Percentiles rank a stretch among this genome's conserved stretches.
phyloP scores from a whole-genome alignment of 768 basidiomycete genomes.

The Hygrophoropsis aurantiaca region DNA sequence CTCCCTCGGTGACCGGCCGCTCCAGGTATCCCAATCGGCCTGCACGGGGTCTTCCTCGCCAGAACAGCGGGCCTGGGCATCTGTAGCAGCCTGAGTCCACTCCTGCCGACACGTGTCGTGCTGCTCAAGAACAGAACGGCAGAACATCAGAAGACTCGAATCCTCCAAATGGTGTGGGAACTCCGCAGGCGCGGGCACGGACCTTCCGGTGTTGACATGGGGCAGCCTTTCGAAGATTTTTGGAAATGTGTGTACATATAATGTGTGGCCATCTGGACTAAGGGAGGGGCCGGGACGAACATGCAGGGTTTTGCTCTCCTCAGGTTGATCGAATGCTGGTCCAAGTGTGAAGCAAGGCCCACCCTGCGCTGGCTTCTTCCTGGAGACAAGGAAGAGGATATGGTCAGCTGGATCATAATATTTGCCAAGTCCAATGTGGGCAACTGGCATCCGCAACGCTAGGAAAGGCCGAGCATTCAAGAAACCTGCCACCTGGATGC shows the following conservation, averaged over 20 bases:
- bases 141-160: neutral
- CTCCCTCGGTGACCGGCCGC: neutral
- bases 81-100: no score
- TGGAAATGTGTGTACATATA: slow-evolving; percentile 3
- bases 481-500: neutral
- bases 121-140: neutral
- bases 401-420: no score
- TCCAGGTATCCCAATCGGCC: slow-evolving; percentile 2
- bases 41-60: neutral
- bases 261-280: neutral
- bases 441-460: neutral
- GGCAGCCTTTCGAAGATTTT: neutral
- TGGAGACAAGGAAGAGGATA: neutral
- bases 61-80: neutral
- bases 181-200: neutral
- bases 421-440: neutral
- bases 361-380: neutral
- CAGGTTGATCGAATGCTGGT: neutral
- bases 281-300: neutral
- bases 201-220: no score
- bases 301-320: neutral
- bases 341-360: neutral
- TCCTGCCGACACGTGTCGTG: neutral
- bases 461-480: neutral
- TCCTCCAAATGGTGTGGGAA: neutral